Base-by-base conservation (phyloP, 805 yeast genomes). In the Yamadazyma takamatsuzukensis region DNA sequence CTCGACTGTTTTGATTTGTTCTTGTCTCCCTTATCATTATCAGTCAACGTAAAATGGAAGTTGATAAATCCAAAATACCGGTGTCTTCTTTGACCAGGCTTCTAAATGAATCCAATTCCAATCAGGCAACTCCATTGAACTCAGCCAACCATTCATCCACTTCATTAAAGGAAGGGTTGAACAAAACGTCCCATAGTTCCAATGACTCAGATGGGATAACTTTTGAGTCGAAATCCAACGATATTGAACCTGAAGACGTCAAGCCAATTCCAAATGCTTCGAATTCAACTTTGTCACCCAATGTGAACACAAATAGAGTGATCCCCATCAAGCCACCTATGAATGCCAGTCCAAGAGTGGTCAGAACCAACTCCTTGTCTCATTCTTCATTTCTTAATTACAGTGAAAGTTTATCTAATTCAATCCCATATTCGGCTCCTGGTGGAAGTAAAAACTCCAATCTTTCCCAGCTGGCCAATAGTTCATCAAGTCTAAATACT, bases 401-500 rank as follows among this genome's bases (percentile, higher is more conserved):
- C 39, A 46, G 53, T 24, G 72, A 67, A 38, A 61, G 66, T 38
- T 61, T 80, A 43, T 74, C 83, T 4, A 64, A 76, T 15, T 68
- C 76, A 24, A 80, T 81, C 30, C 88, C 88, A 1, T 81, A 80
- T 53, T 68, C 81, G 6, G 86, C 78, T 2, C 88, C 88, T 1
- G 84, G 84, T 15, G 81, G 83, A 6, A 69, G 59, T 28, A 41
- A 45, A 25, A 15, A 22, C 2, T 80, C 80, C 17, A 78, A 80
- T 6, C 31, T 41, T 28, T 43, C 49, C 2, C 44, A 43, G 17
- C 45, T 39, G 41, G 39, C 37, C 12, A 36, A 36, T 25, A 45
- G 34, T 27, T 33, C 33, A 11, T 32, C 41, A 13, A 38, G 43
- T 28, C 26, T 36, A 34, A 28, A 40, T 35, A 32, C 41, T 25